A percentile compares a stretch with the other conserved stretches of the same genome.
Evolutionary conservation across 192 early-diverging fungal species (phyloP).

Genomic region (Geranomyces michiganensis): DNA sequence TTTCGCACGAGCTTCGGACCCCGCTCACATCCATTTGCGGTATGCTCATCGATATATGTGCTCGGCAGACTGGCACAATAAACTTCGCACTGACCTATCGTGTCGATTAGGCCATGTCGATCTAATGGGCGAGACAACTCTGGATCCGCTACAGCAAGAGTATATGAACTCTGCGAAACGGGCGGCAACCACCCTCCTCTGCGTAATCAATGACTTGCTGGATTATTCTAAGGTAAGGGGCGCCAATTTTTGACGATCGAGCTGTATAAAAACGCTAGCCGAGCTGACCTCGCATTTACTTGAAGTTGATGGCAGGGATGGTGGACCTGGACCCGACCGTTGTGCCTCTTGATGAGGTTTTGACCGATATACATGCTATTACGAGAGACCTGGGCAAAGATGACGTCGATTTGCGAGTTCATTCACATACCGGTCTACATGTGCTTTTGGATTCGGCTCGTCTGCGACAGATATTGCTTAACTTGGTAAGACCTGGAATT

Average conservation of each 20-base stretch:
- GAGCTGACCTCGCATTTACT: slow-evolving; percentile 33
- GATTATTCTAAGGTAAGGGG: too few species aligned
- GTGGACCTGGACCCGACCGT: slow-evolving; percentile 24
- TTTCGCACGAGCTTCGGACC: neutral
- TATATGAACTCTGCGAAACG: slow-evolving; percentile 18
- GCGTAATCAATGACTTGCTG: slow-evolving; percentile 32
- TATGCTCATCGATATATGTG: neutral
- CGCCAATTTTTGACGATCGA: neutral
- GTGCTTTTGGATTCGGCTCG: slow-evolving; percentile 17
- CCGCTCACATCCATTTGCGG: slow-evolving; percentile 36
- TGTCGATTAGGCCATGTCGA: slow-evolving; percentile 29
- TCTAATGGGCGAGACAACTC: slow-evolving; percentile 32
- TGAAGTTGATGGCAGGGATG: slow-evolving; percentile 24
- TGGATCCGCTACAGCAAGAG: slow-evolving; percentile 26
- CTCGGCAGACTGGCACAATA: neutral
- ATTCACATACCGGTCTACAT: neutral
- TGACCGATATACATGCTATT: slow-evolving; percentile 20
- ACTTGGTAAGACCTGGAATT: slow-evolving; percentile 20
- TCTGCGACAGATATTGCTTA: slow-evolving; percentile 30
- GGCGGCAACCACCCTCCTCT: slow-evolving; percentile 20
- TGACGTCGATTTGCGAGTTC: neutral
- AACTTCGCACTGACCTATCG: slow-evolving; percentile 36
- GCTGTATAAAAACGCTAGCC: neutral
- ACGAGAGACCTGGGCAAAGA: slow-evolving; percentile 10
- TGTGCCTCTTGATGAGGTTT: slow-evolving; percentile 11